Evolutionary conservation across 768 basidiomycete genomes (phyloP), one percentile per base, ranked within the genome.

Genomic region (Agrocybe pediades): DNA sequence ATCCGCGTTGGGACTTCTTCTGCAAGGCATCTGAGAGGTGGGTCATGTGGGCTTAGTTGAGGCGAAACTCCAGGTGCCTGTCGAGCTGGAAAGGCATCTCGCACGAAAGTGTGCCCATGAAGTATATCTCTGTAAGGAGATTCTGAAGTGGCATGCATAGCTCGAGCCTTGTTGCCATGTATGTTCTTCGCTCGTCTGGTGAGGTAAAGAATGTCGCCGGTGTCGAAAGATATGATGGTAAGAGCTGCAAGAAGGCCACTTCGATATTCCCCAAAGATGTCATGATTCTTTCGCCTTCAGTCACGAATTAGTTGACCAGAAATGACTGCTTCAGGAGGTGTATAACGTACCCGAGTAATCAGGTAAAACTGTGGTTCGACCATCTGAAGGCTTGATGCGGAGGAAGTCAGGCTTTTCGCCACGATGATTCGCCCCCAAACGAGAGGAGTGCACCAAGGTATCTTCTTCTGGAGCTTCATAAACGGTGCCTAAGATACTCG

Each of bases 191-290:
- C 85, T 13, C 62, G 63, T 2, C 86, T 85, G 1, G 86, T 87
- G 26, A 87, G 63, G 56, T 88, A 88, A 6, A 87, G 71, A 13
- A 87, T 72, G 25, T 80, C 69, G 3, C 86, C 85, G 0, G 73
- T 76, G 13, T 69, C 66, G 59, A 82, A 87, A n/a, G 75, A 76
- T 6, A 81, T 64, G 51, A 86, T 78, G 16, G 81, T 81, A 15
- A 86, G 68, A 1, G 78, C 79, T 4, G 84, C 85, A 1, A 83
- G 60, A 3, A 81, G 80, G 80, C 83, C 17, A 74, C 72, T 56
- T 82, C 78, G 29, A 86, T 78, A 52, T 87, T 85, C 3, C 85
- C 85, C 11, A 87, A 68, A 13, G 84, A 84, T n/a, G 81, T 84
- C 78, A 87, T 76, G 48, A 84, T 68, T 2, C 83, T 75, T 57